Percentiles rank a stretch among this genome's conserved stretches.
Conservation (phyloP, 23 red algal genomes). For the Pyropia yezoensis region DNA sequence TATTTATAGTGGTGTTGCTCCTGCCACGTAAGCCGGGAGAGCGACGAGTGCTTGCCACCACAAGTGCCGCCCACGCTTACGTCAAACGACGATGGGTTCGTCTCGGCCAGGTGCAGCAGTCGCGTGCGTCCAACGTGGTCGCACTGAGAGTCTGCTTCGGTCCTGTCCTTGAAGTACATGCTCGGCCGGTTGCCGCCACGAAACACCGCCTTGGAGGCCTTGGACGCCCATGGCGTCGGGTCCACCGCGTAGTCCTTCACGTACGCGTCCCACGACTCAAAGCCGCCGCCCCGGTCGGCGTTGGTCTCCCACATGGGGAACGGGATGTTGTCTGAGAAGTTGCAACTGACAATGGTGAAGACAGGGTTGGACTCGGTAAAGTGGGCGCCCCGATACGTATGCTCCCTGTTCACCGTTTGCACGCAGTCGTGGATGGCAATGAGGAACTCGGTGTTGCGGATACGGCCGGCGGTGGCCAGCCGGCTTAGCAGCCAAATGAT, state of each 20-base stretch:
- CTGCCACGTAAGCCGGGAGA: slow-evolving; percentile 36
- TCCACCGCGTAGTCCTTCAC: slow-evolving; percentile 56
- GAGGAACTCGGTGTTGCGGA: slow-evolving; percentile 77
- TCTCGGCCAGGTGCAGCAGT: slow-evolving; percentile 14
- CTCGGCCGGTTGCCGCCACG: slow-evolving; percentile 74
- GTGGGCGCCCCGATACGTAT: slow-evolving; percentile 53
- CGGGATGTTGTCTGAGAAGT: slow-evolving; percentile 94
- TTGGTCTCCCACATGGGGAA: slow-evolving; percentile 93
- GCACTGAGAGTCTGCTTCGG: slow-evolving; percentile 55
- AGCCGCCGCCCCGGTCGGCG: slow-evolving; percentile 32
- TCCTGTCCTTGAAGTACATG: slow-evolving; percentile 56
- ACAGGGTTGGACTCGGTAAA: slow-evolving; percentile 61
- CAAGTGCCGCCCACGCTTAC: slow-evolving; percentile 61
- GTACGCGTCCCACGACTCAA: slow-evolving; percentile 69
- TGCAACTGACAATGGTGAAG: slow-evolving; percentile 86
- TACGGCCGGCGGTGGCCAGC: slow-evolving; percentile 38
- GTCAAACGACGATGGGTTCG: slow-evolving; percentile 58
- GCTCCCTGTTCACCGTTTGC: slow-evolving; percentile 73
- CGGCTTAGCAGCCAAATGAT: slow-evolving; percentile 60
- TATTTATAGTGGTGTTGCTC: slow-evolving; percentile 84
- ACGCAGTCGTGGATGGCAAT: slow-evolving; percentile 97
- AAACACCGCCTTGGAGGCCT: slow-evolving; percentile 69
- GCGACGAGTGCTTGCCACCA: slow-evolving; percentile 17
- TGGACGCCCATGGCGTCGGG: slow-evolving; percentile 54
- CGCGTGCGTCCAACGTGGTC: slow-evolving; percentile 46